Evolutionary conservation across 371 early-diverging fungal genomes (phyloP).

Genomic region (Mucor circinelloides): DNA sequence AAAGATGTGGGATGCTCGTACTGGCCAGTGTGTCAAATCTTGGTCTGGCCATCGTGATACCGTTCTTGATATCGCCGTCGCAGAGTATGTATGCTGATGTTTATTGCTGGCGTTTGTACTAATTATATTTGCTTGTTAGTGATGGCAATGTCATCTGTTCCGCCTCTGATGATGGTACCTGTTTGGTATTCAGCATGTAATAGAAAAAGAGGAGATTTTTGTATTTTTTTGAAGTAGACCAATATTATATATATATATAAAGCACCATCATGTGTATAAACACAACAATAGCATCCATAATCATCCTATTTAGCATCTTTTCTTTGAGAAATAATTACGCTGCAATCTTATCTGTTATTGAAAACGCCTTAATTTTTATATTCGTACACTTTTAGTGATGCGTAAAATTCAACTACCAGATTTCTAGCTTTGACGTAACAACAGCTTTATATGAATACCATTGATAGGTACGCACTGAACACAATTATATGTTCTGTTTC

Average conservation of each 20-base stretch:
- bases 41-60: constrained; percentile 90
- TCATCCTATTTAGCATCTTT: background rate
- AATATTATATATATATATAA: background rate
- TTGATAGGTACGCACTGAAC: background rate
- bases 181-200: constrained; percentile 66
- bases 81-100: constrained; percentile 39
- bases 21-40: constrained; percentile 67
- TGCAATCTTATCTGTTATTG: background rate
- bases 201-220: background rate
- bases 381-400: background rate
- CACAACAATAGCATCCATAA: background rate
- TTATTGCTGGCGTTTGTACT: background rate
- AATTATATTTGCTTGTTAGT: constrained; percentile 19
- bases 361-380: background rate
- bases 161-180: constrained; percentile 80
- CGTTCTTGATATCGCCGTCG: constrained; percentile 81
- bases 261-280: background rate
- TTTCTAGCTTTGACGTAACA: background rate
- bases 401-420: background rate
- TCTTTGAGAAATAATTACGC: too few relatives aligned
- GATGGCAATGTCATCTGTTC: constrained; percentile 78
- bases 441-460: background rate
- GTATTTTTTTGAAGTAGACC: background rate
- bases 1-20: constrained; percentile 86
- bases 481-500: background rate